A percentile compares a stretch with the other conserved stretches of the same genome.
phyloP scores from a whole-genome alignment of 1,284 basidiomycete genomes.

The Cystobasidium pallidum region DNA sequence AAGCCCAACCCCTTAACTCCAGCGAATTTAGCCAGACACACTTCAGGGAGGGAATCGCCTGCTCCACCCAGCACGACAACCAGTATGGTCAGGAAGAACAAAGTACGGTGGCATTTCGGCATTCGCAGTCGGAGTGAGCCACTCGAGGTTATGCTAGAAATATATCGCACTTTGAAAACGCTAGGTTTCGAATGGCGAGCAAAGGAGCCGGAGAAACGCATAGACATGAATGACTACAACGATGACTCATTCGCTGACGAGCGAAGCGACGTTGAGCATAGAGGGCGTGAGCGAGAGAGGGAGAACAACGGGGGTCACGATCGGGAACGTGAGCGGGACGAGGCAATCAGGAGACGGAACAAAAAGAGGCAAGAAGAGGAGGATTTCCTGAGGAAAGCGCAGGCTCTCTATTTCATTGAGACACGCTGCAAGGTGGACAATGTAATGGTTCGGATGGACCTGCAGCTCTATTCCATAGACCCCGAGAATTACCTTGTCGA shows the following conservation, averaged over 20 bases:
- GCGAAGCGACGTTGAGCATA: slow-evolving; percentile 5
- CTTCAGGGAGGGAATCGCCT: slow-evolving; percentile 1
- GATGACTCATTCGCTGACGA: slow-evolving; percentile 24
- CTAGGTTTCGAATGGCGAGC: slow-evolving; percentile 93
- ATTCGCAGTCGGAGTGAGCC: slow-evolving; percentile 92
- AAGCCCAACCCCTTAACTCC: slow-evolving; percentile 35
- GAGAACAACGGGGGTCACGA: slow-evolving; percentile 27
- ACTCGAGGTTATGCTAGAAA: slow-evolving; percentile 99
- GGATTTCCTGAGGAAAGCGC: slow-evolving; percentile 59
- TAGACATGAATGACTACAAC: slow-evolving; percentile 45
- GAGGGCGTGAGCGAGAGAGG: slow-evolving; percentile 17
- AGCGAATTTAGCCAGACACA: slow-evolving; percentile 13
- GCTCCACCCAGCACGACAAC: slow-evolving; percentile 12
- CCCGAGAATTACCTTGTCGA: slow-evolving; percentile 95
- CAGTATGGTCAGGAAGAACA: slow-evolving; percentile 14
- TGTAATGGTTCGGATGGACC: slow-evolving; percentile 93
- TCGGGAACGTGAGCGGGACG: slow-evolving; percentile 52
- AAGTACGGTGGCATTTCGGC: slow-evolving; percentile 89
- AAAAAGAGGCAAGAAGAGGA: slow-evolving; percentile 57
- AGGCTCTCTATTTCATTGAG: slow-evolving; percentile 87
- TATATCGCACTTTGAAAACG: slow-evolving; percentile 87
- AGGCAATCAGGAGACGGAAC: slow-evolving; percentile 48
- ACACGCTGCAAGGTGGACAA: slow-evolving; percentile 86
- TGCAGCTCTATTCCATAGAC: slow-evolving; percentile 95
- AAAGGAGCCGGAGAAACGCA: slow-evolving; percentile 57